phyloP scores from a whole-genome alignment of 768 basidiomycete species.

The Agrocybe pediades region DNA sequence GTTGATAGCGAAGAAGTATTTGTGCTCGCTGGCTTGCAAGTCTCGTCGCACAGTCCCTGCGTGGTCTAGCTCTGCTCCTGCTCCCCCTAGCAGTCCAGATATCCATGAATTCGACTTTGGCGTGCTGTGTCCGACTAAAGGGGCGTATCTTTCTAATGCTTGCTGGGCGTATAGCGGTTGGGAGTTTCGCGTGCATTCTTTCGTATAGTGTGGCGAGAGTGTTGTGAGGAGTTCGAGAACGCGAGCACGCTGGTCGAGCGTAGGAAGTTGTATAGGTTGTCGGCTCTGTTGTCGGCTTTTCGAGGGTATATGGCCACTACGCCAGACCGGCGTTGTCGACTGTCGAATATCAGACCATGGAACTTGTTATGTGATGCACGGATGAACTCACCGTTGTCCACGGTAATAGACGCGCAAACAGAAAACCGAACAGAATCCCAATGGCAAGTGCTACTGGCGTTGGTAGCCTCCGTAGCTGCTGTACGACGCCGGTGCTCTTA shows the following conservation, averaged over 20 bases:
- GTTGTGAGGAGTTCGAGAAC: conserved; percentile 86
- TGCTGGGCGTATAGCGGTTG: conserved; percentile 88
- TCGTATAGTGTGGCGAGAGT: conserved; percentile 90
- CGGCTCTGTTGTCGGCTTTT: conserved; percentile 54
- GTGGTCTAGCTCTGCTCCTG: conserved; percentile 35
- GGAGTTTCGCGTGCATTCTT: conserved; percentile 83
- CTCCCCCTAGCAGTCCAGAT: conserved; percentile 45
- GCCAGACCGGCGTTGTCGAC: conserved; percentile 50
- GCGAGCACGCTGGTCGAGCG: conserved; percentile 79
- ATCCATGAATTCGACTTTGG: conserved; percentile 64
- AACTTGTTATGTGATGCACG: conserved; percentile 4
- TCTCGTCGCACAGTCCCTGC: conserved; percentile 37
- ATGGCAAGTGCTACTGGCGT: conserved; percentile 58
- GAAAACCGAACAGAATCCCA: conserved; percentile 62
- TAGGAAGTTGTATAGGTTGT: conserved; percentile 74
- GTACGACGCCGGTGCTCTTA: conserved; percentile 14
- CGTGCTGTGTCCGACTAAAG: conserved; percentile 78
- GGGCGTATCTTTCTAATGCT: conserved; percentile 79
- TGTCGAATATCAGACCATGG: conserved; percentile 11
- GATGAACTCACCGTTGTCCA: conserved; percentile 38
- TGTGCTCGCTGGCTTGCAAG: conserved; percentile 68
- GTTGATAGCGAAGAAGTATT: conserved; percentile 99
- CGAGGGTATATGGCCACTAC: conserved; percentile 52
- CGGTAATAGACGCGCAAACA: conserved; percentile 54
- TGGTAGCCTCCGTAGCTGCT: conserved; percentile 48